Conservation (phyloP, 495 filamentous ascomycete species). For the Thermothielavioides terrestris region DNA sequence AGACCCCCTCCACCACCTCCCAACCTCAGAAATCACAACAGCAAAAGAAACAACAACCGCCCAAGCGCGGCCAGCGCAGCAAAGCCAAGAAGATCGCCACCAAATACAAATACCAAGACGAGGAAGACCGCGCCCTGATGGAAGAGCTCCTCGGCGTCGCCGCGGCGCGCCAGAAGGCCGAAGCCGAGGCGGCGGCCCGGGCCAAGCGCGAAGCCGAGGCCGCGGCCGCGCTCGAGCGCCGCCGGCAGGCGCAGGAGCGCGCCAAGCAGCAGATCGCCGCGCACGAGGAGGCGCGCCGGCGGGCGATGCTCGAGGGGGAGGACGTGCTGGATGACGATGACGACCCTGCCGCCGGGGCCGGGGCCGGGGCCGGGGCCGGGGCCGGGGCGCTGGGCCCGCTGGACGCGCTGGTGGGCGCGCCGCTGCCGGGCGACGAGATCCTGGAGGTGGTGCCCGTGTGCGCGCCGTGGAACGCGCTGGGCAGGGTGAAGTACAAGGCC, state of each 20-base stretch:
- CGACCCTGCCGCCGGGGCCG: constrained; percentile 32
- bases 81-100: constrained; percentile 81
- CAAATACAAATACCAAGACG: constrained; percentile 93
- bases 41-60: constrained; percentile 29
- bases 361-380: constrained; percentile 45
- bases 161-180: constrained; percentile 43
- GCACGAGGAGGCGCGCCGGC: constrained; percentile 55
- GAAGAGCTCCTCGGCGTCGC: constrained; percentile 72
- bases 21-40: not conserved
- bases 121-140: constrained; percentile 78
- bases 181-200: constrained; percentile 45
- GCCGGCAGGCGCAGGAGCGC: constrained; percentile 68
- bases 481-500: constrained; percentile 73
- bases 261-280: constrained; percentile 50
- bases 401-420: constrained; percentile 67
- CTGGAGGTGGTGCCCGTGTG: constrained; percentile 82
- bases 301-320: constrained; percentile 44
- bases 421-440: constrained; percentile 77
- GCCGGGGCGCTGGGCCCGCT: constrained; percentile 55
- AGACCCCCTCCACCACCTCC: constrained; percentile 5
- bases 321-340: constrained; percentile 21
- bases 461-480: constrained; percentile 78
- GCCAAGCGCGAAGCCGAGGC: constrained; percentile 49
- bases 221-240: constrained; percentile 58
- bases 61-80: constrained; percentile 68